Evolutionary conservation across 495 filamentous ascomycete species (phyloP).

Genomic region (Podospora didyma): DNA sequence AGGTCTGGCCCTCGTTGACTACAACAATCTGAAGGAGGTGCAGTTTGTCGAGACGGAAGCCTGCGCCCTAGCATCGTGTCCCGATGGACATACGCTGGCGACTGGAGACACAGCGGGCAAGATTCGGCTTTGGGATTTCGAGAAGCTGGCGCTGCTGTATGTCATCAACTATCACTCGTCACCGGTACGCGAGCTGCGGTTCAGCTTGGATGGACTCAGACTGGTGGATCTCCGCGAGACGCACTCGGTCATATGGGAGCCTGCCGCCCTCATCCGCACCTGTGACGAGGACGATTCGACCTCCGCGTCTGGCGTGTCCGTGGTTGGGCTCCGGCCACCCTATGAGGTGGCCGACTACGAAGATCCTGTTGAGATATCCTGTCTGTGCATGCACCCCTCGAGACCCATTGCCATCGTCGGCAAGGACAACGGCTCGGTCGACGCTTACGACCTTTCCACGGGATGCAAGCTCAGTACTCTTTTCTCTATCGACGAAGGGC

Average conservation of each 20-base stretch:
- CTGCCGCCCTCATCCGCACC: neutral
- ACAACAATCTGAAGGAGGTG: neutral
- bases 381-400: neutral
- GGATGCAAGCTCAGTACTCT: neutral
- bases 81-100: neutral
- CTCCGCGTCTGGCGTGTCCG: neutral
- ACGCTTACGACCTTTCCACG: neutral
- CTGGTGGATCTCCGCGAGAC: neutral
- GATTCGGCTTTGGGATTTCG: neutral
- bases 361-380: neutral
- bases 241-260: neutral
- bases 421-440: neutral
- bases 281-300: neutral
- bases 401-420: neutral
- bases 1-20: neutral
- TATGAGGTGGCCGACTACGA: neutral
- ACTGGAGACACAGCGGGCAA: neutral
- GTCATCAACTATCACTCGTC: neutral
- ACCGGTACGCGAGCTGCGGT: neutral
- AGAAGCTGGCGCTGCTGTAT: neutral
- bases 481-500: neutral
- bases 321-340: neutral
- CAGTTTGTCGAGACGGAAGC: neutral
- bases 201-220: neutral
- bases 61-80: neutral